These are phyloP conservation scores for Phialophora expanda DNA, from an alignment of 2,329 filamentous ascomycete genomes.

Conservation along the genomic window DNA sequence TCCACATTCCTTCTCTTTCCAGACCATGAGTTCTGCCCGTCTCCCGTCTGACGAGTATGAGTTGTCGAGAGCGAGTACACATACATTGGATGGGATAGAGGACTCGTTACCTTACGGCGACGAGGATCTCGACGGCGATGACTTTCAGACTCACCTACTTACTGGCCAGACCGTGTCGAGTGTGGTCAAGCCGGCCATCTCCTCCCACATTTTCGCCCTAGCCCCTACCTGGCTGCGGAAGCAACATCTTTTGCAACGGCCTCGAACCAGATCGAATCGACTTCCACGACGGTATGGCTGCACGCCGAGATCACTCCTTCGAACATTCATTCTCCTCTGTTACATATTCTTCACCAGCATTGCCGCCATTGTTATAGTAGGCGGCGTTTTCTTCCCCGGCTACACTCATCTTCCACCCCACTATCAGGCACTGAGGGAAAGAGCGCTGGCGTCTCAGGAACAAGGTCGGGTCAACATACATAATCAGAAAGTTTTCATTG, in stretches of 20 bases:
- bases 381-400: conserved; percentile 59
- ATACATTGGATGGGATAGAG: conserved; percentile 25
- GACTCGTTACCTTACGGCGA: conserved; percentile 20
- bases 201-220: conserved; percentile 22
- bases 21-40: conserved; percentile 28
- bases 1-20: conserved; percentile 16
- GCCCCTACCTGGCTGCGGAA: conserved; percentile 32
- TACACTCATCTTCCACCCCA: conserved; percentile 61
- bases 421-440: conserved; percentile 51
- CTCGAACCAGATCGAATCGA: conserved; percentile 22
- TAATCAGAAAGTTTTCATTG: conserved; percentile 74
- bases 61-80: conserved; percentile 29
- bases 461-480: conserved; percentile 57
- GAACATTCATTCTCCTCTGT: conserved; percentile 32
- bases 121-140: conserved; percentile 21
- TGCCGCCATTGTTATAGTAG: conserved; percentile 49
- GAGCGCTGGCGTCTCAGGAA: conserved; percentile 42
- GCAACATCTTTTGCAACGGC: conserved; percentile 20
- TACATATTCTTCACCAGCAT: conserved; percentile 36
- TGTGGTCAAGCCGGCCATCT: conserved; percentile 16
- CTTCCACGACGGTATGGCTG: conserved; percentile 20
- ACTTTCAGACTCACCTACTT: conserved; percentile 28
- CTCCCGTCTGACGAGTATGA: conserved; percentile 31
- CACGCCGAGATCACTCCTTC: conserved; percentile 30
- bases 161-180: conserved; percentile 15